Evolutionary conservation across 352 stramenopile genomes (phyloP).

Genomic region (Phytophthora pluvialis): DNA sequence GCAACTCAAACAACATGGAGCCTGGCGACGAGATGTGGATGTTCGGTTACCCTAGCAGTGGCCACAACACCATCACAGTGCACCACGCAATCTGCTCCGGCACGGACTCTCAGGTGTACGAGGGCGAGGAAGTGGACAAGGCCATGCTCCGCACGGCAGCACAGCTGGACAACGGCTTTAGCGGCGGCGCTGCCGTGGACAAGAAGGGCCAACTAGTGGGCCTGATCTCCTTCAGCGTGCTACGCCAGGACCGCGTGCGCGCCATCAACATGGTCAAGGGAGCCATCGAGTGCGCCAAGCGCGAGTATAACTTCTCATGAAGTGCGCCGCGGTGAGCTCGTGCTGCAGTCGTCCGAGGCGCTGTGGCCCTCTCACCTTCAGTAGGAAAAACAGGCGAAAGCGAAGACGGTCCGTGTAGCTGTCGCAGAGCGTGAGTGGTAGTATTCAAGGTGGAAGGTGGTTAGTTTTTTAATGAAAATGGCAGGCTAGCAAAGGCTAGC

Average conservation of each 20-base stretch:
- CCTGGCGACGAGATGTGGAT: conserved; percentile 92
- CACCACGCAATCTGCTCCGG: conserved; percentile 91
- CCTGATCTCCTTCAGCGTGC: conserved; percentile 87
- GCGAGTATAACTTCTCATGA: conserved; percentile 76
- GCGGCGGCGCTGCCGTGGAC: conserved; percentile 82
- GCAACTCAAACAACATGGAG: conserved; percentile 90
- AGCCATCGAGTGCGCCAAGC: conserved; percentile 83
- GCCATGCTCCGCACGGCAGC: conserved; percentile 87
- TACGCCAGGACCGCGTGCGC: conserved; percentile 85
- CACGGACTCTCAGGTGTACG: conserved; percentile 87
- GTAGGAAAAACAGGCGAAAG: conserved; percentile 19
- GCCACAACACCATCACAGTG: conserved; percentile 91
- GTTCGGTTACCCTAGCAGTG: conserved; percentile 90
- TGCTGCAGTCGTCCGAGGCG: background rate
- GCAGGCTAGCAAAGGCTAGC: conserved; percentile 15
- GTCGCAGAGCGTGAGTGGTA: conserved; percentile 36
- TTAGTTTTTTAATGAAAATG: conserved; percentile 34
- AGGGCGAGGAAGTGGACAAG: conserved; percentile 86
- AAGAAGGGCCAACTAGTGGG: conserved; percentile 88
- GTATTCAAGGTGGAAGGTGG: conserved; percentile 29
- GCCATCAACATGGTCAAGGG: conserved; percentile 92
- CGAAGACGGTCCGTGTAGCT: conserved; percentile 28
- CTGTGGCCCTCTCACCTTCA: conserved; percentile 14
- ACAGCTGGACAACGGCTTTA: conserved; percentile 89
- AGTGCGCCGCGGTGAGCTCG: conserved; percentile 9